phyloP scores from a whole-genome alignment of 2,329 filamentous ascomycete species.

The Pseudogymnoascus verrucosus region DNA sequence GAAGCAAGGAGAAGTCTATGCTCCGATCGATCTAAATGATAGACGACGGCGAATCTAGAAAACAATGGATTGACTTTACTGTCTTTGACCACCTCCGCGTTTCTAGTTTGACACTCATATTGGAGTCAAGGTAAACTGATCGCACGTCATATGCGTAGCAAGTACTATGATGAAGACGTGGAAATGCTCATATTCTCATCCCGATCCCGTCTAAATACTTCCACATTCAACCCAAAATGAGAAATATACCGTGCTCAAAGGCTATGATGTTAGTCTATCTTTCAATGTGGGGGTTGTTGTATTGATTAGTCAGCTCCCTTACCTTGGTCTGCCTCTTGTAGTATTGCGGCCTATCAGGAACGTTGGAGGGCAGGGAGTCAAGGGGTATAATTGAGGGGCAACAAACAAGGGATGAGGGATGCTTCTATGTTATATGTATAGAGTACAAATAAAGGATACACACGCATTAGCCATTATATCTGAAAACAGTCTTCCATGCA shows the following conservation, averaged over 20 bases:
- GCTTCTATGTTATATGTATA: neutral
- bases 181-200: neutral
- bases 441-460: neutral
- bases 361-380: neutral
- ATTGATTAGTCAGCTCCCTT: neutral
- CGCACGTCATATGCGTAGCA: neutral
- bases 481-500: neutral
- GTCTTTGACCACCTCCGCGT: neutral
- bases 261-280: neutral
- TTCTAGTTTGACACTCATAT: neutral
- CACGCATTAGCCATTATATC: neutral
- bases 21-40: neutral
- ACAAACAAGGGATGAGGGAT: neutral
- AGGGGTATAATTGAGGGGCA: conserved; percentile 1
- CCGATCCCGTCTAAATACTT: neutral
- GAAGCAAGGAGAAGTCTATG: conserved; percentile 1
- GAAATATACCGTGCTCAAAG: neutral
- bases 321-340: neutral
- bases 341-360: neutral
- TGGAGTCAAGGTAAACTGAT: neutral
- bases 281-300: neutral
- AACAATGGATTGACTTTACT: neutral
- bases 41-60: neutral
- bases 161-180: neutral
- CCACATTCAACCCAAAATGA: neutral